Conservation (phyloP, 805 yeast species). For the Hanseniaspora thailandica region DNA sequence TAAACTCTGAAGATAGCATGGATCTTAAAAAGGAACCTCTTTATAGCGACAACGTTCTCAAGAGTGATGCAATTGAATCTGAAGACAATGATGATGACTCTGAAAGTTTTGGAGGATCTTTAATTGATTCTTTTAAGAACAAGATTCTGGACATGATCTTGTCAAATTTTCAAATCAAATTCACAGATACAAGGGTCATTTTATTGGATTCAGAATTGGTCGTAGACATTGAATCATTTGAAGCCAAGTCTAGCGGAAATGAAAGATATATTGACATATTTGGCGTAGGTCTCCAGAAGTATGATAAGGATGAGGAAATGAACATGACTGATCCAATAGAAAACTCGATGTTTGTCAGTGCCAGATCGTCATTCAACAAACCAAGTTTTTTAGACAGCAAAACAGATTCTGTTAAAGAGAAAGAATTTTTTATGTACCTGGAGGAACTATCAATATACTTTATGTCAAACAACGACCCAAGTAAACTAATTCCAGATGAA, state of each 20-base stretch:
- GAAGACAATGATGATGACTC: background rate
- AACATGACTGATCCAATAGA: slow-evolving; percentile 16
- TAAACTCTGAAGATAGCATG: slow-evolving; percentile 18
- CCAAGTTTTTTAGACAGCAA: background rate
- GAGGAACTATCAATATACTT: slow-evolving; percentile 9
- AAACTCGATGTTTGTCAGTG: slow-evolving; percentile 19
- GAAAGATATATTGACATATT: slow-evolving; percentile 6
- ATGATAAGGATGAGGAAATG: slow-evolving; percentile 13
- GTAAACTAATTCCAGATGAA: slow-evolving; percentile 10
- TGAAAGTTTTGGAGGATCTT: background rate
- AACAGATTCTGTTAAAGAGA: slow-evolving; percentile 18
- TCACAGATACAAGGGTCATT: slow-evolving; percentile 4
- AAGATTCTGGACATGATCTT: slow-evolving; percentile 12
- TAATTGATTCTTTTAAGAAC: slow-evolving; percentile 13
- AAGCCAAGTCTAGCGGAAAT: slow-evolving; percentile 7
- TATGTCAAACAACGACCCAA: slow-evolving; percentile 10
- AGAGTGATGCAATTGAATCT: background rate
- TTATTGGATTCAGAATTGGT: background rate
- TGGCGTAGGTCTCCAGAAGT: background rate
- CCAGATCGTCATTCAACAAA: slow-evolving; percentile 5
- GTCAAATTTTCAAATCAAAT: slow-evolving; percentile 9
- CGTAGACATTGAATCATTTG: slow-evolving; percentile 10
- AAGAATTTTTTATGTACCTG: slow-evolving; percentile 16
- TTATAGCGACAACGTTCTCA: background rate
- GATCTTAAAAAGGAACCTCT: background rate